Evolutionary conservation across 139 green algal species (phyloP), one percentile per base, ranked within the genome.

Genomic region (Trebouxia sp.): DNA sequence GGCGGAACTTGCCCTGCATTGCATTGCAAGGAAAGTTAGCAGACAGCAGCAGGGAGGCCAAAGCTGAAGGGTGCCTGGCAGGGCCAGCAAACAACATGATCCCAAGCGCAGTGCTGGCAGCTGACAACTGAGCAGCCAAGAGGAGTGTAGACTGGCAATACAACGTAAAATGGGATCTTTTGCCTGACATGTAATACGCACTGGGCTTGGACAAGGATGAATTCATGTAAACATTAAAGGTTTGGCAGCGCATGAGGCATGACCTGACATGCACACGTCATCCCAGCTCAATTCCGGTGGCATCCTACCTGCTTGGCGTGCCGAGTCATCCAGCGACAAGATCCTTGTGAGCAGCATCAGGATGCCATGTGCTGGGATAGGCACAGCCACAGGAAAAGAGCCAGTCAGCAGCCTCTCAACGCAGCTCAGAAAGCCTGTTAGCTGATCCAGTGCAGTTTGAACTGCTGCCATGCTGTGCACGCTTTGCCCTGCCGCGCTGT

Each of bases 1-100:
- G 51, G 81, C 15, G 76, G 70, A 22, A 76, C 65, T 42, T 53
- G 80, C 32, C 81, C 84, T 55, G 80, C 79, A 75, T 65, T 12
- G 55, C 55, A 66, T n/a, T n/a, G n/a, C n/a, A 14, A 53, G 47
- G 20, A 14, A 53, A 17, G 20, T 53, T 17, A 53, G 47, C 20
- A 17, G 20, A 53, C 14, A 53, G 47, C 4, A 53, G 22, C 55
- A 65, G 35, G n/a, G 24, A 24, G 32, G 22, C 6, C 55, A 30
- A 28, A 38, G 35, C 0, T 65, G 55, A 32, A n/a, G n/a, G n/a
- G 47, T 26, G 47, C 47, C 47, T 53, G 47, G 47, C n/a, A n/a
- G n/a, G n/a, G n/a, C n/a, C n/a, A n/a, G n/a, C n/a, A n/a, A n/a
- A n/a, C n/a, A n/a, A n/a, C n/a, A n/a, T n/a, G n/a, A n/a, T n/a